Evolutionary conservation across 768 basidiomycete genomes (phyloP), one percentile per base, ranked within the genome.

Genomic region (Psilocybe azurescens): DNA sequence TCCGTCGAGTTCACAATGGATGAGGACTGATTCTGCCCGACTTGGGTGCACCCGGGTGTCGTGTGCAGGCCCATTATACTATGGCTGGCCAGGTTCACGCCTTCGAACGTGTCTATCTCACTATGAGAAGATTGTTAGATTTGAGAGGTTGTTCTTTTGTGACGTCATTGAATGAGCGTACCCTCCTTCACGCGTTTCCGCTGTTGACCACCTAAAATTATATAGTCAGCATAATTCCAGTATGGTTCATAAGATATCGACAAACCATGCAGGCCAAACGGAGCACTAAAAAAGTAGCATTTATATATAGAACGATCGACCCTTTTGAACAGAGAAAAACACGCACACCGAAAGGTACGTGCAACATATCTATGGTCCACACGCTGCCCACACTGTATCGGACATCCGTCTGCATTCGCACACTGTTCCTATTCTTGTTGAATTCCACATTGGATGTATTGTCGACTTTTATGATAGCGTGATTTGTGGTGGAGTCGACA

Each of bases 71-170:
- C 82, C 81, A 90, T 86, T 70, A 90, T 89, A 63, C 89, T 91
- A 57, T 78, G 75, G 3, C 79, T 78, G 46, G 83, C 82, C 53
- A 83, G 70, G 74, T 95, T 95, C 64, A 95, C 88, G 36, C 87
- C 90, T 72, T 95, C 93, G 61, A 95, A 85, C 9, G 89, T 90
- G 72, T 95, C 94, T 63, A 91, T 89, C 70, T 92, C 89, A 29
- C 81, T 80, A 44, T 28, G 13, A 48, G 18, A 50, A n/a, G 13
- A 39, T 63, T 32, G 64, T 30, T 7, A 44, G 41, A 24, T 36
- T 36, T 36, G 44, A 47, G n/a, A 18, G 24, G 13, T 36, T 2
- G 20, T 3, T 8, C 28, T 6, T 9, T 6, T 11, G 2, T 13
- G 14, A 41, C 20, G 32, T 20, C 46, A 53, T 36, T 32, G 28